A percentile compares a stretch with the other conserved stretches of the same genome.
Conservation (phyloP, 2,329 filamentous ascomycete genomes). For the Pseudogymnoascus destructans region DNA sequence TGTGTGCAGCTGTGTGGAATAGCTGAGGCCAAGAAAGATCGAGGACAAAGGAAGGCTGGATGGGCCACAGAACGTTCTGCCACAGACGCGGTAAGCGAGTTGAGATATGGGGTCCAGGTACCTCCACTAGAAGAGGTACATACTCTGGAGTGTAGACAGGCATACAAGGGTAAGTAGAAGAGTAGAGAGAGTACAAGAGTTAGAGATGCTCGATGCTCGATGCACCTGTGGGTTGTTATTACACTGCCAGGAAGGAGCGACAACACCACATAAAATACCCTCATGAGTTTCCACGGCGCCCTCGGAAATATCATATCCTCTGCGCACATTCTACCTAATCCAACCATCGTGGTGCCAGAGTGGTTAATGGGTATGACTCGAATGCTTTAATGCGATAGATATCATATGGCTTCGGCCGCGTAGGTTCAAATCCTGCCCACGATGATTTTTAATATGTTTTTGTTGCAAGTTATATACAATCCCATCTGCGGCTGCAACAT, state of each 20-base stretch:
- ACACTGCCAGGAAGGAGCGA: background rate
- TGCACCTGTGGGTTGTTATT: too few species aligned
- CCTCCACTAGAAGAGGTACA: background rate
- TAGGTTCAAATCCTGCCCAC: constrained; percentile 27
- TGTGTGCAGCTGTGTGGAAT: background rate
- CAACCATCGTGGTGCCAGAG: constrained; percentile 22
- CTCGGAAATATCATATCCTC: background rate
- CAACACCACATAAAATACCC: background rate
- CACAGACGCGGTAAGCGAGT: background rate
- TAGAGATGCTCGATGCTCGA: too few species aligned
- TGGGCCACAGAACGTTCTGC: background rate
- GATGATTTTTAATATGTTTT: background rate
- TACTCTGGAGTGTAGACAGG: background rate
- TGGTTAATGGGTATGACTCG: constrained; percentile 28
- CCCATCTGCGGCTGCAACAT: background rate
- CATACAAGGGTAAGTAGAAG: background rate
- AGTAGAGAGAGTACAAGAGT: background rate
- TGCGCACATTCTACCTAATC: background rate
- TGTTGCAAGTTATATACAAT: too few species aligned
- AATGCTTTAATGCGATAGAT: constrained; percentile 17
- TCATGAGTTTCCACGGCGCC: background rate
- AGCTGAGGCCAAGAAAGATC: background rate
- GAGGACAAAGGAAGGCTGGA: background rate
- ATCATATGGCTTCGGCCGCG: constrained; percentile 27
- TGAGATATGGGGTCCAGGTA: background rate